Conservation (phyloP, 495 filamentous ascomycete genomes). For the Penicillium pancosmium region DNA sequence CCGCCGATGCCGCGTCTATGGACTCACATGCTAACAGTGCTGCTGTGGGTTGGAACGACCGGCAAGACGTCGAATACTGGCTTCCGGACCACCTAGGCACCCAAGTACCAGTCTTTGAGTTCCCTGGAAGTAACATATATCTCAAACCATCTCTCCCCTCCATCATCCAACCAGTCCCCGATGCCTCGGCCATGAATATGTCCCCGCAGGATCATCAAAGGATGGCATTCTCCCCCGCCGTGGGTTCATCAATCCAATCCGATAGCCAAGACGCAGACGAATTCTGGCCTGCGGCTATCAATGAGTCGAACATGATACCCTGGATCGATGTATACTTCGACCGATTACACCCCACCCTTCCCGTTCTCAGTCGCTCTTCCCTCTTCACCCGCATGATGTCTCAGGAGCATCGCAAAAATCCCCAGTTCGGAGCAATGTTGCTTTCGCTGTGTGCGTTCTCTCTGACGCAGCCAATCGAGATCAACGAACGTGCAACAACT, state of each 20-base stretch:
- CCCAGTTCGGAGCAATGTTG: constrained; percentile 66
- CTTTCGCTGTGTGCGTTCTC: constrained; percentile 81
- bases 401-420: constrained; percentile 67
- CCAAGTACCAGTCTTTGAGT: constrained; percentile 42
- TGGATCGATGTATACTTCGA: constrained; percentile 85
- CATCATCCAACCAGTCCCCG: constrained; percentile 36
- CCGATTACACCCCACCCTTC: constrained; percentile 79
- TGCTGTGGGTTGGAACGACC: constrained; percentile 35
- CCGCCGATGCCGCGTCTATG: constrained; percentile 25
- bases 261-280: constrained; percentile 24
- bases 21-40: constrained; percentile 27
- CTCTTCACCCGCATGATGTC: constrained; percentile 62
- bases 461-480: constrained; percentile 77
- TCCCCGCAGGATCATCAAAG: constrained; percentile 21
- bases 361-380: constrained; percentile 68
- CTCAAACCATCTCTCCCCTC: constrained; percentile 44
- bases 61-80: constrained; percentile 43
- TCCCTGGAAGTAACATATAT: constrained; percentile 43
- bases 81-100: constrained; percentile 42
- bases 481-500: constrained; percentile 45
- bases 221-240: constrained; percentile 27
- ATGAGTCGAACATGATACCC: constrained; percentile 45
- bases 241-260: constrained; percentile 21
- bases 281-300: constrained; percentile 42
- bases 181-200: constrained; percentile 25